Percentiles rank a stretch among this genome's conserved stretches.
Evolutionary conservation across 805 yeast genomes (phyloP).

Genomic region (Wickerhamiella australiensis): DNA sequence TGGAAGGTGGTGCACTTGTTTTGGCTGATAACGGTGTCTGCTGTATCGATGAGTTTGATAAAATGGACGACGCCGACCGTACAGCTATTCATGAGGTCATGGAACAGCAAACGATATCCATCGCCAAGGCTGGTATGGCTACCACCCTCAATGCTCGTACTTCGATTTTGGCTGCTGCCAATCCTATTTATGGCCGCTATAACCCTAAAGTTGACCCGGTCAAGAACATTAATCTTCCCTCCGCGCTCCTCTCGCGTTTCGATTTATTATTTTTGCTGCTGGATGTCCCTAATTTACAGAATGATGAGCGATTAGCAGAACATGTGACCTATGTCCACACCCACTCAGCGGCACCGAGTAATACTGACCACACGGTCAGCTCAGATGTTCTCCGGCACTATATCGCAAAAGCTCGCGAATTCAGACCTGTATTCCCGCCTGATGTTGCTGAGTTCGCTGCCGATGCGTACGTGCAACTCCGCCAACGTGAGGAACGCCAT

Average conservation of each 20-base stretch:
- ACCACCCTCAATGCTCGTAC: slow-evolving; percentile 93
- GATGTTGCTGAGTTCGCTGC: slow-evolving; percentile 81
- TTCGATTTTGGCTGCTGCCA: slow-evolving; percentile 95
- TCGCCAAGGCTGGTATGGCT: slow-evolving; percentile 94
- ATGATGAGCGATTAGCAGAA: slow-evolving; percentile 74
- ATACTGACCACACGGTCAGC: slow-evolving; percentile 53
- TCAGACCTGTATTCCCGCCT: slow-evolving; percentile 71
- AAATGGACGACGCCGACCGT: slow-evolving; percentile 94
- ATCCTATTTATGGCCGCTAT: slow-evolving; percentile 90
- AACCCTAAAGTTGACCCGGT: slow-evolving; percentile 82
- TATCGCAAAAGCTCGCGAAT: slow-evolving; percentile 72
- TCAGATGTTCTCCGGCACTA: slow-evolving; percentile 74
- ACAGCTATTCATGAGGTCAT: slow-evolving; percentile 98
- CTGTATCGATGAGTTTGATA: slow-evolving; percentile 97
- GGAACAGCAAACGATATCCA: slow-evolving; percentile 98
- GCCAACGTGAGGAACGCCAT: slow-evolving; percentile 78
- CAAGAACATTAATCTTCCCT: slow-evolving; percentile 92
- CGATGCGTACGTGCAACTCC: slow-evolving; percentile 73
- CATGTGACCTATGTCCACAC: slow-evolving; percentile 95
- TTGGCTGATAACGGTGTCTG: slow-evolving; percentile 96
- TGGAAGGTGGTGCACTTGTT: slow-evolving; percentile 97
- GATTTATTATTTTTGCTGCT: slow-evolving; percentile 78
- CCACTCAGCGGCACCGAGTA: slow-evolving; percentile 74
- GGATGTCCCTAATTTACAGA: slow-evolving; percentile 69
- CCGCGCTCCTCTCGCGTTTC: slow-evolving; percentile 89